phyloP scores from a whole-genome alignment of 331 rosid genomes.

The Ulmus americana region DNA sequence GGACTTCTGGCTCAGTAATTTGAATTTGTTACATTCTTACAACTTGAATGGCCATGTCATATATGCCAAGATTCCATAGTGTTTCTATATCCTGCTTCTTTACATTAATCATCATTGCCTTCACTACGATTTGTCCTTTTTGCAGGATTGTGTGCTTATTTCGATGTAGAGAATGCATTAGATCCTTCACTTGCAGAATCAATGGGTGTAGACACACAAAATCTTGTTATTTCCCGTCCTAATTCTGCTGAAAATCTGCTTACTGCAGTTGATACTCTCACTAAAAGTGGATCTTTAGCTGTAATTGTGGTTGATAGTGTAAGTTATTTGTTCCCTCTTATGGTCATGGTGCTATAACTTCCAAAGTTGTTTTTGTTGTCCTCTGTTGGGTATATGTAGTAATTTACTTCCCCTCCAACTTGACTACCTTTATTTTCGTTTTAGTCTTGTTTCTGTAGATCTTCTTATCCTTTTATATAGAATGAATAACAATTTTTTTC shows the following conservation, averaged over 20 bases:
- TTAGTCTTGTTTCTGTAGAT: too few relatives aligned
- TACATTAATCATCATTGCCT: not conserved
- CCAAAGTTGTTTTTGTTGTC: too few relatives aligned
- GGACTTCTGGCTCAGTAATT: not conserved
- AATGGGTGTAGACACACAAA: slow-evolving; percentile 66
- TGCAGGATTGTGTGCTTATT: slow-evolving; percentile 84
- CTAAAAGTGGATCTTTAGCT: slow-evolving; percentile 76
- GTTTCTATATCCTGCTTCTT: not conserved
- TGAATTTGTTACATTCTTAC: not conserved
- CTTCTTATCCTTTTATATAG: too few relatives aligned
- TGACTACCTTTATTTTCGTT: too few relatives aligned
- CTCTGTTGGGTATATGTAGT: too few relatives aligned
- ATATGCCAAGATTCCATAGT: not conserved
- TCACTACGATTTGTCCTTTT: slow-evolving; percentile 14
- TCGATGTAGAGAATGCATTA: slow-evolving; percentile 83
- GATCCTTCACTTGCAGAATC: slow-evolving; percentile 71
- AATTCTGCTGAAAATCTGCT: slow-evolving; percentile 77
- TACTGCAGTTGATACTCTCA: slow-evolving; percentile 63
- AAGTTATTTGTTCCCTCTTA: slow-evolving; percentile 27
- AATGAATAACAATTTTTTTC: too few relatives aligned
- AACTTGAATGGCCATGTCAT: not conserved
- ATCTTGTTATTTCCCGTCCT: slow-evolving; percentile 70
- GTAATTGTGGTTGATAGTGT: slow-evolving; percentile 92
- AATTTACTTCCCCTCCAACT: too few relatives aligned
- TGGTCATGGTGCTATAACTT: not conserved